Conservation (phyloP, 2,329 filamentous ascomycete species). For the Diatrype stigma region DNA sequence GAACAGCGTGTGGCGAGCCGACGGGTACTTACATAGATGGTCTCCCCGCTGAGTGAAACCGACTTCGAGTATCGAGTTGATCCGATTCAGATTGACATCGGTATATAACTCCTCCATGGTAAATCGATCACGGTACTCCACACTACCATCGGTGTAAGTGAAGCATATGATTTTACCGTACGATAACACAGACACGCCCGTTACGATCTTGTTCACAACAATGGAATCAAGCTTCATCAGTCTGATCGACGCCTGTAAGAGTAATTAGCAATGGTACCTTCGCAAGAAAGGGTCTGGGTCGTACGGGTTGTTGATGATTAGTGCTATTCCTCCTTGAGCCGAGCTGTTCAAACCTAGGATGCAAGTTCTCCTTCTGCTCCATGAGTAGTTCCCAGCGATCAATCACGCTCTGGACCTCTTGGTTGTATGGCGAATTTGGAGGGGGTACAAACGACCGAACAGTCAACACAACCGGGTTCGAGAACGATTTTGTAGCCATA, state of each 20-base stretch:
- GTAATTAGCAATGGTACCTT: conserved; percentile 8
- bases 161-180: conserved; percentile 70
- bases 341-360: conserved; percentile 74
- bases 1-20: background rate
- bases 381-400: conserved; percentile 78
- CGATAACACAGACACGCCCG: conserved; percentile 65
- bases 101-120: conserved; percentile 67
- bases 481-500: conserved; percentile 49
- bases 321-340: conserved; percentile 56
- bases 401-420: conserved; percentile 68
- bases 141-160: conserved; percentile 72
- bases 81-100: conserved; percentile 58
- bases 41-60: conserved; percentile 70
- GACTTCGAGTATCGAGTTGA: conserved; percentile 69
- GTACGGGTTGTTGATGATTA: conserved; percentile 18
- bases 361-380: conserved; percentile 61
- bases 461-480: conserved; percentile 62
- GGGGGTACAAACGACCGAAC: conserved; percentile 62
- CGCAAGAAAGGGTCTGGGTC: conserved; percentile 3
- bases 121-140: conserved; percentile 74
- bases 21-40: conserved; percentile 53
- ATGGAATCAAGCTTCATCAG: conserved; percentile 66
- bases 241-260: conserved; percentile 20
- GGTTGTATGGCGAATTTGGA: conserved; percentile 53
- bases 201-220: conserved; percentile 63